phyloP scores from a whole-genome alignment of 352 stramenopile species.

The Pythium aphanidermatum region DNA sequence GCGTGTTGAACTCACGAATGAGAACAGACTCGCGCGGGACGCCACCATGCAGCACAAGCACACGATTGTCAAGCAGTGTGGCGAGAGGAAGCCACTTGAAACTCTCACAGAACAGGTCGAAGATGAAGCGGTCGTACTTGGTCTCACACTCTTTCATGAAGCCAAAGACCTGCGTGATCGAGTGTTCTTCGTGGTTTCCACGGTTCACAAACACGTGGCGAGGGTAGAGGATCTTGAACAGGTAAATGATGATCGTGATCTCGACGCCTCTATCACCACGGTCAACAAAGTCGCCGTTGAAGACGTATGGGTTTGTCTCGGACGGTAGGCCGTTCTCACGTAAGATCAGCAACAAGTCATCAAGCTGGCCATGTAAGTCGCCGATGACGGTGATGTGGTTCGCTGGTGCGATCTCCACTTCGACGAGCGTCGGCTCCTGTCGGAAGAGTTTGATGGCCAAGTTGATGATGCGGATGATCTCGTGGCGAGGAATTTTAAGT shows the following conservation, averaged over 20 bases:
- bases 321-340: slow-evolving; percentile 76
- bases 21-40: slow-evolving; percentile 54
- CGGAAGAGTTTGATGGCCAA: slow-evolving; percentile 47
- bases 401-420: slow-evolving; percentile 59
- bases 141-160: slow-evolving; percentile 84
- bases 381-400: slow-evolving; percentile 78
- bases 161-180: slow-evolving; percentile 81
- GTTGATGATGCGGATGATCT: slow-evolving; percentile 69
- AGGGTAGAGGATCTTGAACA: slow-evolving; percentile 78
- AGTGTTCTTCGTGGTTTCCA: slow-evolving; percentile 85
- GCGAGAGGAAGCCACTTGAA: slow-evolving; percentile 72
- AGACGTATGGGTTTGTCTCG: slow-evolving; percentile 75
- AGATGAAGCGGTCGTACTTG: slow-evolving; percentile 79
- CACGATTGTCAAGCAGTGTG: slow-evolving; percentile 66
- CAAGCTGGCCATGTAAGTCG: slow-evolving; percentile 81
- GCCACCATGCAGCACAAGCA: slow-evolving; percentile 75
- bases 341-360: slow-evolving; percentile 81
- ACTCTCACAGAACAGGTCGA: slow-evolving; percentile 76
- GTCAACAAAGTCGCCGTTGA: slow-evolving; percentile 86
- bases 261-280: slow-evolving; percentile 74
- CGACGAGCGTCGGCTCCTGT: slow-evolving; percentile 51
- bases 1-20: slow-evolving; percentile 51
- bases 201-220: slow-evolving; percentile 70
- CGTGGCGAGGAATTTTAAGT: slow-evolving; percentile 68
- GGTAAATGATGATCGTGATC: slow-evolving; percentile 73